Conservation (phyloP, 202 grass and related monocot genomes). For the Schoenoplectus tabernaemontani region DNA sequence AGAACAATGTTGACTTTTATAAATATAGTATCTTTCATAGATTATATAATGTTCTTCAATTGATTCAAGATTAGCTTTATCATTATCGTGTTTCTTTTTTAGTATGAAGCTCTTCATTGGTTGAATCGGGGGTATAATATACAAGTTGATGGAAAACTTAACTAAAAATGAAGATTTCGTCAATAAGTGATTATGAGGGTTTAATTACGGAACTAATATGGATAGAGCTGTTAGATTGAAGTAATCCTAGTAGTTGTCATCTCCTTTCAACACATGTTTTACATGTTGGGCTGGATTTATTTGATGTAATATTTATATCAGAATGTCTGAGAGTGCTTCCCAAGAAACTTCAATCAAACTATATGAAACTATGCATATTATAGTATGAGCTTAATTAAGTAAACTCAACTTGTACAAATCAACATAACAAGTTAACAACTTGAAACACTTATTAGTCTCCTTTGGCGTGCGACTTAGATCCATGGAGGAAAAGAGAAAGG, state of each 20-base stretch:
- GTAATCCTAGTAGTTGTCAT: not conserved
- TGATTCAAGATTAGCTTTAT: not conserved
- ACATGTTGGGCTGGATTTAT: not conserved
- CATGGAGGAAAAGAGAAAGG: not conserved
- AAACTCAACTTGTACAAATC: not conserved
- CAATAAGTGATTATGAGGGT: not conserved
- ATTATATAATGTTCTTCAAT: not conserved
- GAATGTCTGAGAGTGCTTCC: not conserved
- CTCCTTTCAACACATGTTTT: not conserved
- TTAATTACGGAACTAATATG: not conserved
- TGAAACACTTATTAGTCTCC: not conserved
- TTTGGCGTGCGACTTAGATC: not conserved
- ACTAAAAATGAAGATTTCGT: not conserved
- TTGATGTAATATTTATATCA: not conserved
- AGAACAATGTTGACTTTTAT: not conserved
- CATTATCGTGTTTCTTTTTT: not conserved
- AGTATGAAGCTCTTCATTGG: too few relatives aligned
- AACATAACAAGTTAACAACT: not conserved
- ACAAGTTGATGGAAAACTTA: not conserved
- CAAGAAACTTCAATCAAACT: not conserved
- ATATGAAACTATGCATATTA: not conserved
- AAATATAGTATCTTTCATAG: not conserved
- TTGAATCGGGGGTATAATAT: too few relatives aligned
- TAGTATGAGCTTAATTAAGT: not conserved
- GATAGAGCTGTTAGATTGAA: not conserved